Evolutionary conservation across 1,284 basidiomycete species (phyloP).

Genomic region (Leccinum pseudoinsigne): DNA sequence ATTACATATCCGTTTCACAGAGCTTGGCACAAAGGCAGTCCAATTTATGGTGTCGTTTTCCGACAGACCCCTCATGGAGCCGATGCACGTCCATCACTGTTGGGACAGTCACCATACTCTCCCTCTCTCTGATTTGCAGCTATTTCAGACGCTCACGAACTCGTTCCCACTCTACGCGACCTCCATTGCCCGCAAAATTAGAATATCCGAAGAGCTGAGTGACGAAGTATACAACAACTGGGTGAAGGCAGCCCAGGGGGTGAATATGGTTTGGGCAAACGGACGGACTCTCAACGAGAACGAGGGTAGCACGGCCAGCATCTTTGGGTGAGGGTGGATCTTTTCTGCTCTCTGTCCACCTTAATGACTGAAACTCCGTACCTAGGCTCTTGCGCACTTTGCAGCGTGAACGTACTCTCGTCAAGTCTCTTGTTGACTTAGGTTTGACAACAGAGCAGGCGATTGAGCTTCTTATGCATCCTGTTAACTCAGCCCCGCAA

Average conservation of each 20-base stretch:
- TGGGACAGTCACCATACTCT: conserved; percentile 13
- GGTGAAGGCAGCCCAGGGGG: conserved; percentile 51
- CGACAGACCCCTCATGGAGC: conserved; percentile 14
- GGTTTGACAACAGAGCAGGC: conserved; percentile 67
- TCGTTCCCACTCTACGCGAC: conserved; percentile 87
- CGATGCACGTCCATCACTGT: conserved; percentile 20
- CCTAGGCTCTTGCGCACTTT: conserved; percentile 66
- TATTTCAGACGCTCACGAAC: conserved; percentile 75
- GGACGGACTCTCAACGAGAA: conserved; percentile 61
- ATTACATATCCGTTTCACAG: conserved; percentile 34
- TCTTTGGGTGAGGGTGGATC: conserved; percentile 48
- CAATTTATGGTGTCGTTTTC: conserved; percentile 67
- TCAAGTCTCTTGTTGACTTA: conserved; percentile 58
- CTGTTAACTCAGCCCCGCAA: conserved; percentile 31
- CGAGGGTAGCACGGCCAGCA: conserved; percentile 58
- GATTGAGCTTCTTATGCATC: conserved; percentile 70
- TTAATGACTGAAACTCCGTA: neutral
- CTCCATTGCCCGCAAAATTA: conserved; percentile 66
- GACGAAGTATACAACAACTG: conserved; percentile 62
- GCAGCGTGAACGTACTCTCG: conserved; percentile 70
- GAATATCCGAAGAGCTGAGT: conserved; percentile 49
- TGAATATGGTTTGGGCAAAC: conserved; percentile 76
- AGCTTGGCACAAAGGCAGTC: conserved; percentile 72
- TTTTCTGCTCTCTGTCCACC: neutral
- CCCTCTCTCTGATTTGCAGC: conserved; percentile 46